Evolutionary conservation across 2,329 filamentous ascomycete species (phyloP), one percentile per base, ranked within the genome.

Genomic region (Aphanocladium album): DNA sequence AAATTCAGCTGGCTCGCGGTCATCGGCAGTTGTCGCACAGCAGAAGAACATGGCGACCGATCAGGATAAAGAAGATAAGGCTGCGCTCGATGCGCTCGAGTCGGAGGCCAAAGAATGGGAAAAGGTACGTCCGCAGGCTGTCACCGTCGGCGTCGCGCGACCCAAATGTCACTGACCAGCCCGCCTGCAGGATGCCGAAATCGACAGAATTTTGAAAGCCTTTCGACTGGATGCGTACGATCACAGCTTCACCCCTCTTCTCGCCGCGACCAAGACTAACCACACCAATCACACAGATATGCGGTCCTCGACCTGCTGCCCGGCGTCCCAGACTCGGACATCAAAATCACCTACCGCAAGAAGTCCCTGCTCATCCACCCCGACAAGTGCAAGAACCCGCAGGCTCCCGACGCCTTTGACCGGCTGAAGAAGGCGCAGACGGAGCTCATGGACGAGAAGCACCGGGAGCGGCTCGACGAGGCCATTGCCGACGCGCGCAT

Each of bases 311-410:
- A 96, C 74, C 89, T 99, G 50, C 92, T 96, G 73, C 95, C 95
- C 3, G 95, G 95, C 71, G 91, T 98, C 21, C 87, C 95, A 60
- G 93, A 98, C 68, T 93, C 91, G 62, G 95, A 98, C 77, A 98
- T 99, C 81, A 98, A 97, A 77, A 80, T 88, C 67, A 85, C 85
- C 67, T 99, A 98, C 79, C 93, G 95, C 80, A 93, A 91, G 70
- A 98, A 97, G 76, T 99, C 95, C n/a, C 88, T 99, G 61, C 87
- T 99, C 53, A 98, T 99, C 79, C 95, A 99, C 79, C 95, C 95
- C 7, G 95, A 99, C 80, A 99, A 99, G 76, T 97, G 95, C 60
- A 87, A 87, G 70, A 98, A 99, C 72, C 89, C 91, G 0, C 84
- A 82, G 53, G 95, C 95, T 0, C 93, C 95, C 3, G 95, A 98